Base-by-base conservation (phyloP, 2,329 filamentous ascomycete genomes). In the Trichoderma gracile region DNA sequence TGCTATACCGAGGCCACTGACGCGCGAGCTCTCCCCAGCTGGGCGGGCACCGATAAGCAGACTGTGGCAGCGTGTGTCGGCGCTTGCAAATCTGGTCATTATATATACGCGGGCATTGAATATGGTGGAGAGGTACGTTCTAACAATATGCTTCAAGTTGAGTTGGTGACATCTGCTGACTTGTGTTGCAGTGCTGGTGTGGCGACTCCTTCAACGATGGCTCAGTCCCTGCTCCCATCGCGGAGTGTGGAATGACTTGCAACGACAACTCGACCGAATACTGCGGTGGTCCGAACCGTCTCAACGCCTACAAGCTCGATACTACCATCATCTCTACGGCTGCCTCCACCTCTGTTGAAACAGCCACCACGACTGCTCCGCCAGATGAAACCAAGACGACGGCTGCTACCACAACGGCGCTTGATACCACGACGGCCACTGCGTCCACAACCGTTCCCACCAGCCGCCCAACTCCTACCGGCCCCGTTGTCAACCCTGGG, bases 1-100 rank as follows among this genome's bases (percentile, higher is more conserved):
- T 79, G 78, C 17, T 78, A 77, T 25, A 78, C 77, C 0, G 78
- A 79, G 30, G 73, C 70, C 1, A 72, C 71, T 0, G 65, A 66
- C 0, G 70, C 69, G 1, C 70, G 78, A 21, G 77, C 78, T 8
- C 72, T 79, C 1, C 65, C 73, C 0, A 71, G 72, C 12, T 71
- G 68, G 0, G 66, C 65, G 14, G 62, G 63, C 0, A 71, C 71
- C 0, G 67, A 71, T 8, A 69, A 71, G 1, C 70, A 69, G 40
- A 78, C 76, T 0, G 75, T 79, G 0, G 72, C 73, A 3, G 64
- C 66, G 1, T 79, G 78, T 52, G 67, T 78, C 0, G 66, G 67
- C 1, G 74, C 72, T 14, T 79, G 77, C 56, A 72, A 71, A n/a
- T 65, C n/a, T 27, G 71, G 68, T 47, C 64, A 50, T 2, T 77